Percentiles rank a stretch among this genome's conserved stretches.
Evolutionary conservation across 2,329 filamentous ascomycete species (phyloP).

Genomic region (Fusarium liriodendri): DNA sequence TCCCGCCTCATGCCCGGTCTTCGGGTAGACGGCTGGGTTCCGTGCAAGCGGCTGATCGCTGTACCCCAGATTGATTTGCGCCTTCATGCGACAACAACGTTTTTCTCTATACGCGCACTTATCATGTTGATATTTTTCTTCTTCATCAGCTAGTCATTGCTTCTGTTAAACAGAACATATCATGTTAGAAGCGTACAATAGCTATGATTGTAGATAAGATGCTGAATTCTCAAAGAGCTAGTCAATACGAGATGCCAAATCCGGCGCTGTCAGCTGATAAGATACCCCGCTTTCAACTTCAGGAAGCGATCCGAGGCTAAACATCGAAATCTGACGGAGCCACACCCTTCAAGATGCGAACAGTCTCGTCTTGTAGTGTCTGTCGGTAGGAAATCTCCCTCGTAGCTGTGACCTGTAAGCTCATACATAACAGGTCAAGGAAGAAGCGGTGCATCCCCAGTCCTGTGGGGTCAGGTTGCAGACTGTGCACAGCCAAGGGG

Average conservation of each 20-base stretch:
- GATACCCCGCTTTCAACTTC: not conserved
- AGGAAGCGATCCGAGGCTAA: not conserved
- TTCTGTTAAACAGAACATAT: not conserved
- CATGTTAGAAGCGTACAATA: not conserved
- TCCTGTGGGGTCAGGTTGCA: not conserved
- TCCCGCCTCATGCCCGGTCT: not conserved
- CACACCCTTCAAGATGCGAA: constrained; percentile 1
- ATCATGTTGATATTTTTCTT: not conserved
- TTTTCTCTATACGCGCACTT: not conserved
- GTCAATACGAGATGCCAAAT: not conserved
- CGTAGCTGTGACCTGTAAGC: not conserved
- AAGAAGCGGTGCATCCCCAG: not conserved
- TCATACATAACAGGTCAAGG: not conserved
- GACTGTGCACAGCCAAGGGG: not conserved
- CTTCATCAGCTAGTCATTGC: too few relatives aligned
- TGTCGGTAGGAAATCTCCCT: not conserved
- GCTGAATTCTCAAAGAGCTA: not conserved
- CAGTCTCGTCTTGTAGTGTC: constrained; percentile 1
- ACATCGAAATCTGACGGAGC: not conserved
- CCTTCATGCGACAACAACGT: not conserved
- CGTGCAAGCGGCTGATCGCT: not conserved
- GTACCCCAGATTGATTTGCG: not conserved
- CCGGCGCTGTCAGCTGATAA: not conserved
- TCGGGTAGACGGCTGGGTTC: not conserved
- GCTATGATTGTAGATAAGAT: not conserved